Conservation (phyloP, 345 rosid species). For the Cochlearia excelsa region DNA sequence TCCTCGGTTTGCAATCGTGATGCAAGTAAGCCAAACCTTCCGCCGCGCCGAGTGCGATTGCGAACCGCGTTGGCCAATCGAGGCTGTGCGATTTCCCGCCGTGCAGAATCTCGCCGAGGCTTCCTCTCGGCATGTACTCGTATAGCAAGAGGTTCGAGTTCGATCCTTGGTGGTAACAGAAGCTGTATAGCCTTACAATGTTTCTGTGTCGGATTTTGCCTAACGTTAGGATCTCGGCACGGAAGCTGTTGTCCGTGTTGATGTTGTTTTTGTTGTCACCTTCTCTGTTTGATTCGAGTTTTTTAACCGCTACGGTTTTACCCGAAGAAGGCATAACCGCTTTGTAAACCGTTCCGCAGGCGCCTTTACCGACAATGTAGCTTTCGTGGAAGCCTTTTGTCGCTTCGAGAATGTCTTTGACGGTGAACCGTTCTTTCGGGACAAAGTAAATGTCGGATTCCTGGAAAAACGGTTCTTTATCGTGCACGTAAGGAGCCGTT, state of each 20-base stretch:
- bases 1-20: slow-evolving; percentile 91
- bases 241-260: slow-evolving; percentile 79
- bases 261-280: slow-evolving; percentile 56
- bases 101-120: slow-evolving; percentile 87
- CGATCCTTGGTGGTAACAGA: slow-evolving; percentile 81
- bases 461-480: slow-evolving; percentile 43
- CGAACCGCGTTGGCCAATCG: slow-evolving; percentile 82
- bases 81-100: slow-evolving; percentile 48
- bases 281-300: slow-evolving; percentile 70
- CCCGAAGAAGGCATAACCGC: slow-evolving; percentile 73
- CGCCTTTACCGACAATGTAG: slow-evolving; percentile 84
- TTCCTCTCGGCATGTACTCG: slow-evolving; percentile 81
- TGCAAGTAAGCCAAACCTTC: slow-evolving; percentile 95
- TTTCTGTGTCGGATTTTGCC: slow-evolving; percentile 95
- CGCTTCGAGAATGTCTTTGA: slow-evolving; percentile 77
- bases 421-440: slow-evolving; percentile 79
- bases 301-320: slow-evolving; percentile 71
- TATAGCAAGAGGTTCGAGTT: slow-evolving; percentile 86
- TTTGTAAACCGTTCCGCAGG: slow-evolving; percentile 90
- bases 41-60: slow-evolving; percentile 89
- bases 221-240: slow-evolving; percentile 78
- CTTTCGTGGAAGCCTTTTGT: slow-evolving; percentile 76
- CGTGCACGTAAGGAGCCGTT: slow-evolving; percentile 43
- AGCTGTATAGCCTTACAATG: slow-evolving; percentile 88
- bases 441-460: slow-evolving; percentile 70